These are phyloP conservation scores for Tricholoma hemisulphureum DNA, from an alignment of 768 basidiomycete species.

Conservation along the genomic window DNA sequence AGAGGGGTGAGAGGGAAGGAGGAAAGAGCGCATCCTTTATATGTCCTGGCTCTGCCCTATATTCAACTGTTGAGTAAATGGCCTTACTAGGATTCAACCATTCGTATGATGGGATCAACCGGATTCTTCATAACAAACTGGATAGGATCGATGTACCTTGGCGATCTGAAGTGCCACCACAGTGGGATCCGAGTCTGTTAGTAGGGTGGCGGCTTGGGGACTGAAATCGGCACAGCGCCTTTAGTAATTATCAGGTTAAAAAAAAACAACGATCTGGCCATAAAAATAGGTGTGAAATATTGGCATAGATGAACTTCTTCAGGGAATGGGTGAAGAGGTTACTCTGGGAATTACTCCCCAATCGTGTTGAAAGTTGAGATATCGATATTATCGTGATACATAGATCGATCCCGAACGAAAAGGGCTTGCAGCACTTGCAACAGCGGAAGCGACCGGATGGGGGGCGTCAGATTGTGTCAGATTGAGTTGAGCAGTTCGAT, in stretches of 20 bases:
- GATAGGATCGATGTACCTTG: neutral
- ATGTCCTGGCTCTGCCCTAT: conserved; percentile 1
- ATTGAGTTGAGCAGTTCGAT: conserved; percentile 3
- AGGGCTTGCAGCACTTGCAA: neutral
- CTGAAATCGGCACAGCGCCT: neutral
- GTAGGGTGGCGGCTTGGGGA: too few relatives aligned
- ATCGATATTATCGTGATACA: neutral
- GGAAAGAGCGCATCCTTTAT: conserved; percentile 11
- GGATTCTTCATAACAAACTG: conserved; percentile 3
- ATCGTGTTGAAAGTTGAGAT: neutral
- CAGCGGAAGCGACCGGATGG: conserved; percentile 9
- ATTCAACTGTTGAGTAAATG: neutral
- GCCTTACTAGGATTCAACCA: neutral
- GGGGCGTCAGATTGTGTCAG: conserved; percentile 2
- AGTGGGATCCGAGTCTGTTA: too few relatives aligned
- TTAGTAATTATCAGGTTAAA: neutral
- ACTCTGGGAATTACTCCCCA: too few relatives aligned
- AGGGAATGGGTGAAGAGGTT: too few relatives aligned
- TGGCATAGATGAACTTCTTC: too few relatives aligned
- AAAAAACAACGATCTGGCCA: neutral
- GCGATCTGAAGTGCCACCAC: neutral
- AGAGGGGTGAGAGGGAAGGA: neutral
- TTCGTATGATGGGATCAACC: conserved; percentile 7
- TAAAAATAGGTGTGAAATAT: neutral
- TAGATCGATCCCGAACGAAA: neutral